Percentiles rank a stretch among this genome's conserved stretches.
Evolutionary conservation across 805 yeast species (phyloP).

Genomic region (Wickerhamomyces rabaulensis): DNA sequence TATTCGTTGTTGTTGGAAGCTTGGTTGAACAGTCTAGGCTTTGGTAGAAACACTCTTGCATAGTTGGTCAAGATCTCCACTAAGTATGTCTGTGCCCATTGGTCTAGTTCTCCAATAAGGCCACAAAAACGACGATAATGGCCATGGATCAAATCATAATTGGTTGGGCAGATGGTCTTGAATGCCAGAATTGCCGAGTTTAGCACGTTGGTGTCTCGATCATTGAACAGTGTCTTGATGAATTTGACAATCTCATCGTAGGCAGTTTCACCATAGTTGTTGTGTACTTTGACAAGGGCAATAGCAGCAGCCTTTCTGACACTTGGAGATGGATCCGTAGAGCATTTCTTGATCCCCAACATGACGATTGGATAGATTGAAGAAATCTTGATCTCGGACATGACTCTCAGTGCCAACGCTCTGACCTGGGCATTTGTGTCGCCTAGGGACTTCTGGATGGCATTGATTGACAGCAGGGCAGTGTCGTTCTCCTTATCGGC

Average conservation of each 20-base stretch:
- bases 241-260: conserved; percentile 45
- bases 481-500: conserved; percentile 84
- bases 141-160: conserved; percentile 65
- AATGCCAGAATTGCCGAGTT: conserved; percentile 61
- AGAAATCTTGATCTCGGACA: conserved; percentile 78
- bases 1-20: conserved; percentile 23
- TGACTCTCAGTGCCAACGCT: conserved; percentile 68
- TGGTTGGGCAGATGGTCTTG: conserved; percentile 46
- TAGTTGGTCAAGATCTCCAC: conserved; percentile 66
- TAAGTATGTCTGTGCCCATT: conserved; percentile 59
- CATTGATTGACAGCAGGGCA: conserved; percentile 85
- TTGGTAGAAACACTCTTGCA: conserved; percentile 51
- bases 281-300: conserved; percentile 57
- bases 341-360: conserved; percentile 63
- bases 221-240: conserved; percentile 54
- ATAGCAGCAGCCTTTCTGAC: conserved; percentile 80
- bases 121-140: conserved; percentile 56
- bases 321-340: conserved; percentile 64
- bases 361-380: conserved; percentile 77
- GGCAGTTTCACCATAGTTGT: conserved; percentile 37
- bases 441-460: conserved; percentile 76
- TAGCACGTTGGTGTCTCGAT: conserved; percentile 60
- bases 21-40: conserved; percentile 39
- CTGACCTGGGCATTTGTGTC: conserved; percentile 68
- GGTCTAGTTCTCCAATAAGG: conserved; percentile 50